phyloP scores from a whole-genome alignment of 306 rosid species.

The Lotus japonicus region DNA sequence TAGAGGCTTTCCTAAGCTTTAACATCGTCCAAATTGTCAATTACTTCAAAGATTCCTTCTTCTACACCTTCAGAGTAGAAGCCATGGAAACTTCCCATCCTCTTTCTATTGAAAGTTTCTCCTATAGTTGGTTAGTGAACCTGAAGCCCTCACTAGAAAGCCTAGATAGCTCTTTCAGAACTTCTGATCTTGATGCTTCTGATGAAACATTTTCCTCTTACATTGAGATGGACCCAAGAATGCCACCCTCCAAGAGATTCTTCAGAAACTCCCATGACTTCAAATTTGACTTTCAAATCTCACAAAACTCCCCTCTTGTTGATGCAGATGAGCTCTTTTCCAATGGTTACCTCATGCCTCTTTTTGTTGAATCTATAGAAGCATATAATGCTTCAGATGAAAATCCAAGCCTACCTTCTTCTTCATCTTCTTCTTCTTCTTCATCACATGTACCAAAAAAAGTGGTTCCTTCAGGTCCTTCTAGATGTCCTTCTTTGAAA shows the following conservation, averaged over 20 bases:
- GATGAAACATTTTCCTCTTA: slow-evolving; percentile 70
- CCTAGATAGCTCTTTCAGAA: slow-evolving; percentile 54
- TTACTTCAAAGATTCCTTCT: background rate
- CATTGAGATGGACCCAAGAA: slow-evolving; percentile 98
- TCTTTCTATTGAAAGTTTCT: slow-evolving; percentile 91
- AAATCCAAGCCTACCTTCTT: slow-evolving; percentile 7
- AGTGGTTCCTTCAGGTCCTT: slow-evolving; percentile 18
- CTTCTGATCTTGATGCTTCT: slow-evolving; percentile 55
- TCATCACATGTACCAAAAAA: slow-evolving; percentile 35
- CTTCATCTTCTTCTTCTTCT: slow-evolving; percentile 25
- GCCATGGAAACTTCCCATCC: slow-evolving; percentile 83
- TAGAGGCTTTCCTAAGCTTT: slow-evolving; percentile 28
- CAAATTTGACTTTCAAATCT: slow-evolving; percentile 79
- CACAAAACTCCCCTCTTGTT: slow-evolving; percentile 60
- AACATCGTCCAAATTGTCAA: background rate
- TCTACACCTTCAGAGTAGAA: background rate
- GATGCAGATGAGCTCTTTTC: slow-evolving; percentile 93
- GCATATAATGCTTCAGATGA: slow-evolving; percentile 33
- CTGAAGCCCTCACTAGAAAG: slow-evolving; percentile 74
- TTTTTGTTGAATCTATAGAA: slow-evolving; percentile 62
- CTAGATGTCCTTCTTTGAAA: slow-evolving; percentile 55
- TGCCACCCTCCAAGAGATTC: slow-evolving; percentile 87
- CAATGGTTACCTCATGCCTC: slow-evolving; percentile 80
- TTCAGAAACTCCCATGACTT: slow-evolving; percentile 67
- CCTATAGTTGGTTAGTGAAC: slow-evolving; percentile 92